Conservation (phyloP, 2,329 filamentous ascomycete genomes). For the Cytospora chrysosperma region DNA sequence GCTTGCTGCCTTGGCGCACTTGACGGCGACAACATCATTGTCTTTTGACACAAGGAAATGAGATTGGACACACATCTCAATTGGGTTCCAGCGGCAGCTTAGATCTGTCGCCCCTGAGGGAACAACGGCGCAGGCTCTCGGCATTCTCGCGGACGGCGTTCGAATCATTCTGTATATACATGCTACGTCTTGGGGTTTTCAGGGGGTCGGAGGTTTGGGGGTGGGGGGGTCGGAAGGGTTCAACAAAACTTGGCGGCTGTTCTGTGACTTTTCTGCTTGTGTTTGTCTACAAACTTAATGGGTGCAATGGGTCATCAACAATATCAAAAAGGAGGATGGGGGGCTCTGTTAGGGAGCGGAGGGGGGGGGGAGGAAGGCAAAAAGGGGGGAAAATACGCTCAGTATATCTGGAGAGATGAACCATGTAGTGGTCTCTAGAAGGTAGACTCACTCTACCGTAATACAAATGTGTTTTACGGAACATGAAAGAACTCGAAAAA, state of each 20-base stretch:
- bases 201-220: too few relatives aligned
- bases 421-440: background rate
- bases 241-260: background rate
- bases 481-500: background rate
- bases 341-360: background rate
- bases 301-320: background rate
- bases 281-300: background rate
- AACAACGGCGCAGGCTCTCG: background rate
- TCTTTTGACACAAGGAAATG: background rate
- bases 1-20: background rate
- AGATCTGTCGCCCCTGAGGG: background rate
- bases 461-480: background rate
- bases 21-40: background rate
- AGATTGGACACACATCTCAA: background rate
- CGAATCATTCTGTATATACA: background rate
- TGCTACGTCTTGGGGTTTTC: too few relatives aligned
- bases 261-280: background rate
- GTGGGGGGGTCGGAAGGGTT: background rate
- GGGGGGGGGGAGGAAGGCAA: background rate
- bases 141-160: constrained; percentile 15
- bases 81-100: background rate
- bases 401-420: background rate
- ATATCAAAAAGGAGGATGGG: background rate
- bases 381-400: too few relatives aligned
- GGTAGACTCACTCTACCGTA: background rate